Percentiles rank a stretch among this genome's conserved stretches.
Conservation (phyloP, 768 basidiomycete species). For the Phaffia australis region DNA sequence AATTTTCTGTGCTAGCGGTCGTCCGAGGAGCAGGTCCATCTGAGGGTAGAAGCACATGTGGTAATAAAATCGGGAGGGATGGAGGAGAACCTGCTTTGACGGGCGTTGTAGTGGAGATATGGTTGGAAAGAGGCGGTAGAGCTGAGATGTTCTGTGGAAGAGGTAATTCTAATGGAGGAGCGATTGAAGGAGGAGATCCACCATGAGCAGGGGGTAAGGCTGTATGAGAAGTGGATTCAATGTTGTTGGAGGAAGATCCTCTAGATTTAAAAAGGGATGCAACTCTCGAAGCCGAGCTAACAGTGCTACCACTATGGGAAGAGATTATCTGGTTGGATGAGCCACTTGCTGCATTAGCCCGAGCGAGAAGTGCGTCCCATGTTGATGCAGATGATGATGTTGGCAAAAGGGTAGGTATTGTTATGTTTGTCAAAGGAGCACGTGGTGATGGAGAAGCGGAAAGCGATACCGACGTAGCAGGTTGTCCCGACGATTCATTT, state of each 20-base stretch:
- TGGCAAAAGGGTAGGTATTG: neutral
- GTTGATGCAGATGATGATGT: neutral
- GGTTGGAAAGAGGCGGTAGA: neutral
- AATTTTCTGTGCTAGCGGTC: slow-evolving; percentile 2
- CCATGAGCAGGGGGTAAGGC: neutral
- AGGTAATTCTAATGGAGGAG: slow-evolving; percentile 4
- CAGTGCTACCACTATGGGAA: neutral
- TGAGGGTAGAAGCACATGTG: neutral
- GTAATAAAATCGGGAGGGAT: neutral
- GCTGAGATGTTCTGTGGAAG: neutral
- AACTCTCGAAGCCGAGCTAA: neutral
- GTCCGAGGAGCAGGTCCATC: slow-evolving; percentile 9
- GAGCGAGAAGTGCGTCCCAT: slow-evolving; percentile 20
- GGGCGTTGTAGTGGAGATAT: neutral
- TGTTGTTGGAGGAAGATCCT: neutral
- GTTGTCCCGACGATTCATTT: neutral
- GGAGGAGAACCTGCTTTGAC: neutral
- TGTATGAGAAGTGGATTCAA: neutral
- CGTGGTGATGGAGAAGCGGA: neutral
- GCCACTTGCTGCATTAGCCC: neutral
- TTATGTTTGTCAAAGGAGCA: neutral
- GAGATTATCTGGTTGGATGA: neutral
- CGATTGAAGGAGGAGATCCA: neutral
- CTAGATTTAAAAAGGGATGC: slow-evolving; percentile 7
- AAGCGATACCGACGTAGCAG: neutral